These are phyloP conservation scores for Trebouxiophyceae sp. DNA, from an alignment of 163 green algal genomes.

Conservation along the genomic window DNA sequence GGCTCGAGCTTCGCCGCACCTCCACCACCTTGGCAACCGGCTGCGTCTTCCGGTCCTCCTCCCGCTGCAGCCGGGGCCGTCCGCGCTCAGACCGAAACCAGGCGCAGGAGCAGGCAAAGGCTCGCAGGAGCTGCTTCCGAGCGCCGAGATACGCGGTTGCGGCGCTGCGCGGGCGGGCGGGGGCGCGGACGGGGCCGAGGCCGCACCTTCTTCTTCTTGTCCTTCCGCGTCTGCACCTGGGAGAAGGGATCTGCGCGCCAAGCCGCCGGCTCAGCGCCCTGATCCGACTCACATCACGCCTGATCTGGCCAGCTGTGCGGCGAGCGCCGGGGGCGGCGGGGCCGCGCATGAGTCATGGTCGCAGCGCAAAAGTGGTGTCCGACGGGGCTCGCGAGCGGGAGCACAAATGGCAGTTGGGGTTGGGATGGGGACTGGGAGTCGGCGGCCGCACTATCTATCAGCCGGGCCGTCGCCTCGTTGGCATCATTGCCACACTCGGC, in stretches of 20 bases:
- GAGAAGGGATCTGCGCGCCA: conserved; percentile 12
- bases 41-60: conserved; percentile 14
- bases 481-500: conserved; percentile 3
- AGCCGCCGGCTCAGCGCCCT: background rate
- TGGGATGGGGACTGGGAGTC: background rate
- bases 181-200: no score
- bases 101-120: no score
- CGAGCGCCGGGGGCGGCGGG: no score
- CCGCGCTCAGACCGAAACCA: no score
- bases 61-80: conserved; percentile 4
- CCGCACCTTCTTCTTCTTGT: conserved; percentile 14
- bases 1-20: conserved; percentile 1
- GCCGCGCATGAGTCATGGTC: no score
- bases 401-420: background rate
- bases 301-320: no score
- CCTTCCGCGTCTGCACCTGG: conserved; percentile 5
- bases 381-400: no score
- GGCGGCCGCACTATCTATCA: conserved; percentile 6
- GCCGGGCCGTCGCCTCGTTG: conserved; percentile 7
- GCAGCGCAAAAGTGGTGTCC: no score
- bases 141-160: no score
- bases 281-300: no score
- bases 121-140: no score
- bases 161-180: no score
- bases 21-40: conserved; percentile 8